Conservation (phyloP, 176 grass and related monocot genomes). For the Chrysopogon serrulatus region DNA sequence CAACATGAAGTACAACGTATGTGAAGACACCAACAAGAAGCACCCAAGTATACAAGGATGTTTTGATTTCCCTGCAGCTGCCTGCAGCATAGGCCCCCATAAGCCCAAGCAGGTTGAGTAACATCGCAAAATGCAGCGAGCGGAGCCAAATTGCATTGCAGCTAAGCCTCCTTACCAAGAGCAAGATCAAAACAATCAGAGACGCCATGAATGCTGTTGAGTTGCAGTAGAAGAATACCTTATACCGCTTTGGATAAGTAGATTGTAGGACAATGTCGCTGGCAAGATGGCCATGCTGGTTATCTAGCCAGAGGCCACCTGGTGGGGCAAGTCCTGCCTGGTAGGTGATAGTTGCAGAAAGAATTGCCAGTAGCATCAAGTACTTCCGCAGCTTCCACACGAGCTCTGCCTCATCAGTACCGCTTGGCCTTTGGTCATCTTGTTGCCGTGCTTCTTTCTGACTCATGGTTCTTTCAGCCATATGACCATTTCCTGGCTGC, state of each 20-base stretch:
- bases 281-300: conserved; percentile 22
- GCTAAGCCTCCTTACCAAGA: background rate
- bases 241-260: conserved; percentile 22
- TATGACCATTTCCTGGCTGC: background rate
- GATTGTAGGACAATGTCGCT: conserved; percentile 22
- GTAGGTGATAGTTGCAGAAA: conserved; percentile 42
- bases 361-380: conserved; percentile 46
- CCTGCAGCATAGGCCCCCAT: conserved; percentile 27
- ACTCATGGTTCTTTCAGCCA: background rate
- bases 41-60: conserved; percentile 21
- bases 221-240: conserved; percentile 48
- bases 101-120: conserved; percentile 13
- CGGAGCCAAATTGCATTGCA: conserved; percentile 20
- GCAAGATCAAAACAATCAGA: conserved; percentile 36
- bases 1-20: conserved; percentile 22
- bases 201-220: conserved; percentile 36
- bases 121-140: conserved; percentile 21
- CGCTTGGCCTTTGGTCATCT: background rate
- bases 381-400: conserved; percentile 47
- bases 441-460: background rate
- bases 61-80: conserved; percentile 24
- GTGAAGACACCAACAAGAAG: conserved; percentile 26
- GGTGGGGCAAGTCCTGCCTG: conserved; percentile 41
- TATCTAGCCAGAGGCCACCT: conserved; percentile 56
- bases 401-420: conserved; percentile 12